phyloP scores from a whole-genome alignment of 129 eudicot species.

The Arctium minus region DNA sequence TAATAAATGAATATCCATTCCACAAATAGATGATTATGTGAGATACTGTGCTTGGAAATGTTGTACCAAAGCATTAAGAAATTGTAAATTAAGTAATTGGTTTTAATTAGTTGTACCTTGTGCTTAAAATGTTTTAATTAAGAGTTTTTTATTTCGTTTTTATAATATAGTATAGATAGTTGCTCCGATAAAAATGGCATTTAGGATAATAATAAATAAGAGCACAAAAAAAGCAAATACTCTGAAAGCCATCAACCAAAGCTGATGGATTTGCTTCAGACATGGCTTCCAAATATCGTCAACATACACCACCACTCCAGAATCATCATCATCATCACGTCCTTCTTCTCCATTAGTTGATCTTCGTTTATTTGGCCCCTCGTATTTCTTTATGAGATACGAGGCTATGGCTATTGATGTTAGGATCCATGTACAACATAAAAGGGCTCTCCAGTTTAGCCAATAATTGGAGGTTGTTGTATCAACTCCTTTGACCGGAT shows the following conservation, averaged over 20 bases:
- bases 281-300: slow-evolving; percentile 94
- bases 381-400: slow-evolving; percentile 30
- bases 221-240: slow-evolving; percentile 71
- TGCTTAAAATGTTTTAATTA: no score
- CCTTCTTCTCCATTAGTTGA: slow-evolving; percentile 20
- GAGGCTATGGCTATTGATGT: slow-evolving; percentile 51
- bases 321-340: slow-evolving; percentile 24
- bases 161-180: no score
- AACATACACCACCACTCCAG: slow-evolving; percentile 54
- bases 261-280: slow-evolving; percentile 69
- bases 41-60: no score
- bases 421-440: slow-evolving; percentile 59
- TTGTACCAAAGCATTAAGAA: no score
- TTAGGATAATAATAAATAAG: slow-evolving; percentile 54
- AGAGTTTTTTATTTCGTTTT: no score
- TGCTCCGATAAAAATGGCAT: slow-evolving; percentile 51
- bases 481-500: no score
- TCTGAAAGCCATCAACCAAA: slow-evolving; percentile 77
- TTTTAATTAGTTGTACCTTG: no score
- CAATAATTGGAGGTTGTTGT: no score
- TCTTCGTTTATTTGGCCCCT: not conserved
- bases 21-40: no score
- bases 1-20: no score
- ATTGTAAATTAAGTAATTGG: no score
- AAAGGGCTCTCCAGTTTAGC: slow-evolving; percentile 61